A percentile compares a stretch with the other conserved stretches of the same genome.
Evolutionary conservation across 1,284 basidiomycete genomes (phyloP).

Genomic region (Mycena citricolor): DNA sequence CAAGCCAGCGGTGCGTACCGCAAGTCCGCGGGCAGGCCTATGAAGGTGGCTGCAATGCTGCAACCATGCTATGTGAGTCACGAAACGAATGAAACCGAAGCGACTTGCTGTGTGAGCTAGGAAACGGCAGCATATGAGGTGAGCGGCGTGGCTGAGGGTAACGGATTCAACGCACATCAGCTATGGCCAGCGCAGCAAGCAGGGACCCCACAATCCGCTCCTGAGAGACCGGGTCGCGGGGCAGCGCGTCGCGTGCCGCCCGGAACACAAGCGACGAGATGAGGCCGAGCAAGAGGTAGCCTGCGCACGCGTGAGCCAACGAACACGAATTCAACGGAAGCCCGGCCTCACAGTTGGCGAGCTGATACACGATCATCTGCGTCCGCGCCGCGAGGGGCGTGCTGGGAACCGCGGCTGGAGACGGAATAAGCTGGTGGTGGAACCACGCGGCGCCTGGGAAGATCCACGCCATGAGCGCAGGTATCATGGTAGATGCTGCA

Average conservation of each 20-base stretch:
- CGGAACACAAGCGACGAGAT: conserved; percentile 71
- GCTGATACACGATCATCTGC: conserved; percentile 70
- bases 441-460: conserved; percentile 71
- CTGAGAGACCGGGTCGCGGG: conserved; percentile 59
- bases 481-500: conserved; percentile 57
- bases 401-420: conserved; percentile 29
- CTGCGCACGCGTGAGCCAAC: conserved; percentile 33
- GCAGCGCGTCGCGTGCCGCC: conserved; percentile 62
- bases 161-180: conserved; percentile 69
- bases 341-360: conserved; percentile 65
- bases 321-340: background rate
- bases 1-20: conserved; percentile 51
- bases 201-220: conserved; percentile 69
- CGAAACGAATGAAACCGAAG: background rate
- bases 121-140: conserved; percentile 5
- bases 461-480: conserved; percentile 59
- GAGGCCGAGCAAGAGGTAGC: conserved; percentile 67
- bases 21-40: conserved; percentile 58
- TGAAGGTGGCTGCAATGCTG: conserved; percentile 58
- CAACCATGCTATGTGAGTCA: conserved; percentile 20
- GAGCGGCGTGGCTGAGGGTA: conserved; percentile 3
- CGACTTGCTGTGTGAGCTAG: conserved; percentile 53
- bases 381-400: conserved; percentile 48
- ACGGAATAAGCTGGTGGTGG: conserved; percentile 66
- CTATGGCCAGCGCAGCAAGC: conserved; percentile 65